Base-by-base conservation (phyloP, 805 yeast genomes). In the Lachancea dasiensis region DNA sequence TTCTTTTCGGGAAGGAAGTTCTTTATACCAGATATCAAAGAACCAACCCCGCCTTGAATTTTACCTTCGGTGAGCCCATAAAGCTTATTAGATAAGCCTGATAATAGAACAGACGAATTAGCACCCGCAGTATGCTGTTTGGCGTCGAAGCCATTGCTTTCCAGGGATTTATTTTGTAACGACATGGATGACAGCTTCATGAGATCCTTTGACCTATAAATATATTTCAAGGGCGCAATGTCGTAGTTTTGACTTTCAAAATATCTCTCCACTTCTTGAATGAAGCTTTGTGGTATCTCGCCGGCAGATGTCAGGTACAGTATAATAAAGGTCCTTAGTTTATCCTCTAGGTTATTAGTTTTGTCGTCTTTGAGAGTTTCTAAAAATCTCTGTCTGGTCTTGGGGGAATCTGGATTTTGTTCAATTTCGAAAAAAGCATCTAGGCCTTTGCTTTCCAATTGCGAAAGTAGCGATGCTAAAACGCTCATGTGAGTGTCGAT, bases 401-500 rank as follows among this genome's bases (percentile, higher is more conserved):
- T 69, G 3, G 58, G 35, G 38, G 61, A 64, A 60, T 81, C 81
- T 41, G 68, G 72, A 39, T 79, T 75, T 57, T 90, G 97, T 64
- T 92, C 99, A 44, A 92, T 78, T 63, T 92, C 97, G 60, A 90
- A 92, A 50, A 89, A 83, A 39, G 87, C 78, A 53, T 94, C 98
- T 49, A 92, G 70, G 13, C 81, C 80, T 47, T 90, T 82, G n/a
- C 81, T 79, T 52, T 90, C 92, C 43, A 92, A 69, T 48, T 87
- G 86, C 54, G 80, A 78, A 43, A 92, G 72, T 36, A 92, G 67
- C 14, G 87, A 75, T 7, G 96, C 85, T 45, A 94, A 76, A 18
- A 92, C 89, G 52, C 86, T 87, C 95, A 92, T 90, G 64, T 92
- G 99, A 80, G 86, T 84, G 64, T 92, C 99, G 50, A 92, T 81